Percentiles rank a stretch among this genome's conserved stretches.
These are phyloP conservation scores for Pseudocercospora musae DNA, from an alignment of 2,329 filamentous ascomycete species.

Conservation along the genomic window DNA sequence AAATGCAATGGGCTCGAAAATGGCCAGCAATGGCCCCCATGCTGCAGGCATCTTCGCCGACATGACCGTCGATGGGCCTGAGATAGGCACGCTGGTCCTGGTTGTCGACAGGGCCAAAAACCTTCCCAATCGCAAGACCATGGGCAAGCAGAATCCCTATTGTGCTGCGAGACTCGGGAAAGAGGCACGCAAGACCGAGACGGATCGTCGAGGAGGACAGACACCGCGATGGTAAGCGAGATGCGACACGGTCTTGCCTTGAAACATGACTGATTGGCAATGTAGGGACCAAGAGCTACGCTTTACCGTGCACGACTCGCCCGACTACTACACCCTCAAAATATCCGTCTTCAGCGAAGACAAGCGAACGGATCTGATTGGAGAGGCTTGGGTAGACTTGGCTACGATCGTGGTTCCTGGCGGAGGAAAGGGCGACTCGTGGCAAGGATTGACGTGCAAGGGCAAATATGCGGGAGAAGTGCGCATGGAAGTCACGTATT, in stretches of 20 bases:
- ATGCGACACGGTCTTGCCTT: neutral
- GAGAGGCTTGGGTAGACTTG: conserved; percentile 86
- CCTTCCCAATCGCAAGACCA: conserved; percentile 90
- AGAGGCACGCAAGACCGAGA: conserved; percentile 94
- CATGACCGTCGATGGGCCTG: conserved; percentile 86
- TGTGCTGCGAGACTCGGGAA: conserved; percentile 91
- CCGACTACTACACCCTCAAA: conserved; percentile 94
- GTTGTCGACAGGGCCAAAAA: conserved; percentile 96
- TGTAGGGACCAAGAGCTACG: conserved; percentile 93
- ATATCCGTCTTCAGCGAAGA: conserved; percentile 97
- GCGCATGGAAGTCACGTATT: conserved; percentile 92
- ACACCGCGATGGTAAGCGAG: conserved; percentile 82
- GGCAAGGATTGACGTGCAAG: conserved; percentile 82
- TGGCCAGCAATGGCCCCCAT: conserved; percentile 60
- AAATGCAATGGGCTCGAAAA: conserved; percentile 14
- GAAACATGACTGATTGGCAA: conserved; percentile 12
- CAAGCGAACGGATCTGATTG: conserved; percentile 94
- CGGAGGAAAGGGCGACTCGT: conserved; percentile 89
- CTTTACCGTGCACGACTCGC: conserved; percentile 92
- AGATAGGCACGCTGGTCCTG: conserved; percentile 88
- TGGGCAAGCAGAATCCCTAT: conserved; percentile 98
- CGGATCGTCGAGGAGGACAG: conserved; percentile 89
- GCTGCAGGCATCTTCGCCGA: conserved; percentile 92
- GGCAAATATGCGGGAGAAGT: conserved; percentile 96
- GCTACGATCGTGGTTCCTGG: conserved; percentile 76